These are phyloP conservation scores for Mycena indigotica DNA, from an alignment of 768 basidiomycete species.

Conservation along the genomic window DNA sequence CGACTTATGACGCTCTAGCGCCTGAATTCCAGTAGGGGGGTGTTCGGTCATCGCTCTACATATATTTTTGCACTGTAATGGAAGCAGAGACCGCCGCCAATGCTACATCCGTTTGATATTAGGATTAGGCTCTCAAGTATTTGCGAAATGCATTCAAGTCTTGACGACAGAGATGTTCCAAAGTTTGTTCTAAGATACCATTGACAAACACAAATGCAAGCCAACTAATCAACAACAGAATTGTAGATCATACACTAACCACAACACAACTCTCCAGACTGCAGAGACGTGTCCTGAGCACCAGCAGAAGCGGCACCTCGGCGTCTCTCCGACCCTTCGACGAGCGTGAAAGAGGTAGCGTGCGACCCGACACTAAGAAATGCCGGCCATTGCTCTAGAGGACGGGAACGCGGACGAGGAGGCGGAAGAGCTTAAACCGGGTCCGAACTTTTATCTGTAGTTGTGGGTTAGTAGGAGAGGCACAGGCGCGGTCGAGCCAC, in stretches of 20 bases:
- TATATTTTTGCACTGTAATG: no score
- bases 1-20: slow-evolving; percentile 27
- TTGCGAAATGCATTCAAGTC: no score
- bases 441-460: slow-evolving; percentile 82
- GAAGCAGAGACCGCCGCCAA: no score
- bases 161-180: no score
- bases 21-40: slow-evolving; percentile 34
- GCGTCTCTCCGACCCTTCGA: slow-evolving; percentile 44
- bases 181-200: no score
- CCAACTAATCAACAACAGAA: not conserved
- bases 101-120: no score
- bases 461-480: slow-evolving; percentile 2
- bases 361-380: slow-evolving; percentile 37
- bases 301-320: slow-evolving; percentile 75
- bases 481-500: not conserved
- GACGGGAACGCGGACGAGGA: slow-evolving; percentile 96
- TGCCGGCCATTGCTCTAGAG: slow-evolving; percentile 53
- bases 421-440: slow-evolving; percentile 75
- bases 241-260: slow-evolving; percentile 35
- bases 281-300: slow-evolving; percentile 58
- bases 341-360: slow-evolving; percentile 36
- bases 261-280: slow-evolving; percentile 27
- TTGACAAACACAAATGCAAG: no score
- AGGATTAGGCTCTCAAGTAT: no score
- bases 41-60: no score